These are phyloP conservation scores for Maudiozyma pseudohumilis DNA, from an alignment of 805 yeast genomes.

Conservation along the genomic window DNA sequence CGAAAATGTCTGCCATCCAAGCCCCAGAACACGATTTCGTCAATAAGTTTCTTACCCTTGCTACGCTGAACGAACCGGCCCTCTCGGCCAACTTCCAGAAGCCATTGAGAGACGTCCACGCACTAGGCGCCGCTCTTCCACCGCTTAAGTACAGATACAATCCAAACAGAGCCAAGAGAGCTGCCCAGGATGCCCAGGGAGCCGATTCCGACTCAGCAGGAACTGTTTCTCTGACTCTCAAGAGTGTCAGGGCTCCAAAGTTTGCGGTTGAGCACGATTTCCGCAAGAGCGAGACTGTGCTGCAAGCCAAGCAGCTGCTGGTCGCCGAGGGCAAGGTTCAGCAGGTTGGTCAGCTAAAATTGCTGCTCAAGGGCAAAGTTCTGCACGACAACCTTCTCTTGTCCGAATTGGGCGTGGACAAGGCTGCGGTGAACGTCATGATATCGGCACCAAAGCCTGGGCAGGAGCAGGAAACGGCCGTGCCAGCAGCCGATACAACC, in stretches of 20 bases:
- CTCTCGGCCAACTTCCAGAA: constrained; percentile 22
- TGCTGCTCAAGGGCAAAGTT: constrained; percentile 54
- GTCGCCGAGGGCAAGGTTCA: constrained; percentile 25
- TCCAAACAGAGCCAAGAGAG: constrained; percentile 9
- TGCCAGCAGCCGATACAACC: background rate
- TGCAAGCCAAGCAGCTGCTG: constrained; percentile 27
- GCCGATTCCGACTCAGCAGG: background rate
- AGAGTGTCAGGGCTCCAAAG: constrained; percentile 67
- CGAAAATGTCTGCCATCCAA: constrained; percentile 3
- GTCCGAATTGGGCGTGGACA: constrained; percentile 20
- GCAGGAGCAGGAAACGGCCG: background rate
- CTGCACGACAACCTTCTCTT: constrained; percentile 41
- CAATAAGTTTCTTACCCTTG: constrained; percentile 38
- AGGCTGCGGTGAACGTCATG: constrained; percentile 37
- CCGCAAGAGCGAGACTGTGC: constrained; percentile 24
- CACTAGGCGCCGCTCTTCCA: constrained; percentile 41
- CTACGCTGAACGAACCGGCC: constrained; percentile 34
- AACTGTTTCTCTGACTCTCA: constrained; percentile 31
- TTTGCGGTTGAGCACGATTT: constrained; percentile 33
- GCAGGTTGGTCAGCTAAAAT: constrained; percentile 35
- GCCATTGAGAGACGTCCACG: constrained; percentile 27
- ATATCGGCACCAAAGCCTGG: constrained; percentile 21
- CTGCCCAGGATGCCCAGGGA: background rate
- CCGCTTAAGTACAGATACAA: constrained; percentile 34
- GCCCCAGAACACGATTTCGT: constrained; percentile 38